Evolutionary conservation across 805 yeast genomes (phyloP).

Genomic region (Lachancea dasiensis): DNA sequence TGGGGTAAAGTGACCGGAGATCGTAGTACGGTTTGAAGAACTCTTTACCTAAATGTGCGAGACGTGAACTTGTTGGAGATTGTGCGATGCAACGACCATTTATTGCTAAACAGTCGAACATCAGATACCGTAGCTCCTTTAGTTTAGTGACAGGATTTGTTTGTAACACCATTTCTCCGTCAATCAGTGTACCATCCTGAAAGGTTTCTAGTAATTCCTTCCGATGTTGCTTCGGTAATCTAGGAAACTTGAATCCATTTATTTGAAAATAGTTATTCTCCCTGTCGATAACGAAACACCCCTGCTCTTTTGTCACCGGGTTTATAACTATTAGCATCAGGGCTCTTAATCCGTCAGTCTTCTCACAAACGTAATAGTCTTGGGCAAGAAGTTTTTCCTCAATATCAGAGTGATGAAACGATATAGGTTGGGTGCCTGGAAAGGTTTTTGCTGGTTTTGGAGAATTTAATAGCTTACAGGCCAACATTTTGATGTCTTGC

Average conservation of each 20-base stretch:
- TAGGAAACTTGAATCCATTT: slow-evolving; percentile 81
- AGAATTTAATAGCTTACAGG: slow-evolving; percentile 55
- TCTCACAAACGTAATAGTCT: slow-evolving; percentile 94
- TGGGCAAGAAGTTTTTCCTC: slow-evolving; percentile 51
- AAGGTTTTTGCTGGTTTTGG: slow-evolving; percentile 46
- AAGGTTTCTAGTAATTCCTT: slow-evolving; percentile 39
- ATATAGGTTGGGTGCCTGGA: slow-evolving; percentile 95
- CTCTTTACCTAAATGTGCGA: slow-evolving; percentile 78
- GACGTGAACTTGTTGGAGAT: slow-evolving; percentile 69
- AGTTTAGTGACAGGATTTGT: slow-evolving; percentile 46
- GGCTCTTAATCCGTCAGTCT: slow-evolving; percentile 88
- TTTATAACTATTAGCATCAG: slow-evolving; percentile 58
- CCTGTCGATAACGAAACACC: slow-evolving; percentile 82
- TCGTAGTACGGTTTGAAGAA: slow-evolving; percentile 78
- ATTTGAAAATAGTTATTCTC: slow-evolving; percentile 80
- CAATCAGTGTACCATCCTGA: slow-evolving; percentile 85
- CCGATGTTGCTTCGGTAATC: slow-evolving; percentile 30
- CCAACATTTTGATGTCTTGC: slow-evolving; percentile 58
- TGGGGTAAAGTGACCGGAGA: slow-evolving; percentile 63
- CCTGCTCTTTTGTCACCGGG: slow-evolving; percentile 74
- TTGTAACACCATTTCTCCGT: slow-evolving; percentile 88
- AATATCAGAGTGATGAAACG: slow-evolving; percentile 74
- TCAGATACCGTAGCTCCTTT: slow-evolving; percentile 69
- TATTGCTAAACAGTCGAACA: slow-evolving; percentile 86
- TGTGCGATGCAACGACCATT: slow-evolving; percentile 68